phyloP scores from a whole-genome alignment of 2,329 filamentous ascomycete genomes.

The Fusarium anguioides region DNA sequence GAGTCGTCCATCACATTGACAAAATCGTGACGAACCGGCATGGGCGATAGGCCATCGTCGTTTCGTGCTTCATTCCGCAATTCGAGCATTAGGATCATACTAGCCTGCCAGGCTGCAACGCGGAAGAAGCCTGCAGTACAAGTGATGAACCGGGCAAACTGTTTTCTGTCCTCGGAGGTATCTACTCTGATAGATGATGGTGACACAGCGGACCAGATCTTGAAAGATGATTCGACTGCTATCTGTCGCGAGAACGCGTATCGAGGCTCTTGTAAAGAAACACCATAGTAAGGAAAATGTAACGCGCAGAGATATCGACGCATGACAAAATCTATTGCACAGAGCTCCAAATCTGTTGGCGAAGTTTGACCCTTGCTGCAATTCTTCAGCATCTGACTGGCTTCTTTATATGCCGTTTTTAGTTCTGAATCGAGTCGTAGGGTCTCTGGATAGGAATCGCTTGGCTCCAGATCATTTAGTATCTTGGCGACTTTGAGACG shows the following conservation, averaged over 20 bases:
- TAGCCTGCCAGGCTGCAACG: slow-evolving; percentile 48
- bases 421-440: slow-evolving; percentile 58
- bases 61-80: slow-evolving; percentile 55
- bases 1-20: slow-evolving; percentile 56
- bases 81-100: slow-evolving; percentile 55
- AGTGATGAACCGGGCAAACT: slow-evolving; percentile 53
- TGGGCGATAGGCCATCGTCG: slow-evolving; percentile 52
- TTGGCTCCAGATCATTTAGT: slow-evolving; percentile 56
- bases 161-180: slow-evolving; percentile 31
- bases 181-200: background rate
- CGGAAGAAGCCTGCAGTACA: slow-evolving; percentile 57
- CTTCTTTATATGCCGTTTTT: slow-evolving; percentile 54
- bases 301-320: slow-evolving; percentile 66
- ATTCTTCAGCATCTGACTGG: slow-evolving; percentile 51
- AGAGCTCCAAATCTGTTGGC: slow-evolving; percentile 54
- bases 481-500: slow-evolving; percentile 57
- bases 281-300: slow-evolving; percentile 63
- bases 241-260: slow-evolving; percentile 64
- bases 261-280: slow-evolving; percentile 54
- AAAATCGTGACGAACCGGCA: slow-evolving; percentile 54
- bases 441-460: slow-evolving; percentile 57
- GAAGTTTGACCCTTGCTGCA: slow-evolving; percentile 33
- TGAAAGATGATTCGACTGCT: slow-evolving; percentile 59
- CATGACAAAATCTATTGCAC: slow-evolving; percentile 62
- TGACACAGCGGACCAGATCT: slow-evolving; percentile 56